Evolutionary conservation across 352 stramenopile genomes (phyloP).

Genomic region (Aphanomyces euteiches): DNA sequence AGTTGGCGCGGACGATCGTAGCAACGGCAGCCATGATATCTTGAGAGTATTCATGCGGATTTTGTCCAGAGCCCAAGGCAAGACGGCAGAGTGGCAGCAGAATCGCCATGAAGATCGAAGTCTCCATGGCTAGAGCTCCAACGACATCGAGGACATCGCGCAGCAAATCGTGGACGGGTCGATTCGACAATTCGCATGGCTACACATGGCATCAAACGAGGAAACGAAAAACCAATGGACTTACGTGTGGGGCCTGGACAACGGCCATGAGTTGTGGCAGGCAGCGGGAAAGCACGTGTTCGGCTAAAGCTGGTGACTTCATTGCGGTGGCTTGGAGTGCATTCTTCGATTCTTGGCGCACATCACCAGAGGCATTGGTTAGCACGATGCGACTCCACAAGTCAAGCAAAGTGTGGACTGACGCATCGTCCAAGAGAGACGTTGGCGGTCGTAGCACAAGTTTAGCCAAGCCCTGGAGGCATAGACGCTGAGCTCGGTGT

Average conservation of each 20-base stretch:
- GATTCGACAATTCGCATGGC: constrained; percentile 34
- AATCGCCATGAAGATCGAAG: constrained; percentile 74
- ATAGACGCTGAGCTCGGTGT: constrained; percentile 1
- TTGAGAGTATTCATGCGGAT: constrained; percentile 45
- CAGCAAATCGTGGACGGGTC: constrained; percentile 59
- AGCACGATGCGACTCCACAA: constrained; percentile 73
- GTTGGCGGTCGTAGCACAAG: constrained; percentile 77
- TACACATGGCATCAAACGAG: too few relatives aligned
- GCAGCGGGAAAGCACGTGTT: background rate
- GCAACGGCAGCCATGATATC: constrained; percentile 64
- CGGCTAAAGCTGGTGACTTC: constrained; percentile 3
- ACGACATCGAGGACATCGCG: constrained; percentile 65
- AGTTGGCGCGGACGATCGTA: constrained; percentile 77
- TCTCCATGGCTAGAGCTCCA: constrained; percentile 66
- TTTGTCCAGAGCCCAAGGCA: constrained; percentile 52
- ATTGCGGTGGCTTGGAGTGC: background rate
- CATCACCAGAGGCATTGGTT: constrained; percentile 53
- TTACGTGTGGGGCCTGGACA: background rate
- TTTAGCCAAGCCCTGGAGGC: constrained; percentile 58
- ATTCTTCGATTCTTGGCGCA: constrained; percentile 42
- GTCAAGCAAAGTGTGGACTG: constrained; percentile 67
- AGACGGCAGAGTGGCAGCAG: constrained; percentile 42
- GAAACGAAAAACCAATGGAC: background rate
- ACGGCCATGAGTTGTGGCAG: constrained; percentile 2
- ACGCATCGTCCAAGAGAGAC: constrained; percentile 54